These are phyloP conservation scores for Trypethelium eluteriae DNA, from an alignment of 495 filamentous ascomycete genomes.

Conservation along the genomic window DNA sequence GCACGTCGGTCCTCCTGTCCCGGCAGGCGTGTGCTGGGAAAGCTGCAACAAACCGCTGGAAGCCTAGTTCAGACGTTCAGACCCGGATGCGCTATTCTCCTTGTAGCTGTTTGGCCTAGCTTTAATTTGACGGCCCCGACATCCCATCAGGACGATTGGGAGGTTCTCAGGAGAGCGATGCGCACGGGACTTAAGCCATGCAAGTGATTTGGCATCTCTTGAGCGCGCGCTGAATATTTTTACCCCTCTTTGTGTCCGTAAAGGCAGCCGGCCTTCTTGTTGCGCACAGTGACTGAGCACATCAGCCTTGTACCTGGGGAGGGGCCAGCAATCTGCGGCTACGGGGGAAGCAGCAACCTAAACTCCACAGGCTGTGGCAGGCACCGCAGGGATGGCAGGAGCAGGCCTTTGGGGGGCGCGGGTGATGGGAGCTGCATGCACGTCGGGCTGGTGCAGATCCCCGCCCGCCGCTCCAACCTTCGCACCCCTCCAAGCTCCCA, in stretches of 20 bases:
- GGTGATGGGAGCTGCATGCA: not conserved
- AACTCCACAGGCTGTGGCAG: not conserved
- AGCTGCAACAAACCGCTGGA: not conserved
- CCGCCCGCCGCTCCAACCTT: not conserved
- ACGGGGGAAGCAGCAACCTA: too few species aligned
- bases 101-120: not conserved
- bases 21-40: not conserved
- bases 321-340: too few species aligned
- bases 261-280: not conserved
- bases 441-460: conserved; percentile 5
- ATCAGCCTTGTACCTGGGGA: not conserved
- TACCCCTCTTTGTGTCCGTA: not conserved
- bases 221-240: not conserved
- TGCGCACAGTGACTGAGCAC: not conserved
- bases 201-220: not conserved
- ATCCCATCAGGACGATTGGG: not conserved
- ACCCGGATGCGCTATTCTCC: not conserved
- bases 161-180: not conserved
- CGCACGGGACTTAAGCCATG: not conserved
- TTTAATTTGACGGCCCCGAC: conserved; percentile 5
- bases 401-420: too few species aligned
- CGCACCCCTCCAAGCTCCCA: not conserved
- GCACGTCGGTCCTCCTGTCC: not conserved
- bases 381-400: too few species aligned
- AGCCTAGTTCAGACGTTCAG: not conserved